These are phyloP conservation scores for Mycocentrospora acerina DNA, from an alignment of 2,329 filamentous ascomycete species.

Conservation along the genomic window DNA sequence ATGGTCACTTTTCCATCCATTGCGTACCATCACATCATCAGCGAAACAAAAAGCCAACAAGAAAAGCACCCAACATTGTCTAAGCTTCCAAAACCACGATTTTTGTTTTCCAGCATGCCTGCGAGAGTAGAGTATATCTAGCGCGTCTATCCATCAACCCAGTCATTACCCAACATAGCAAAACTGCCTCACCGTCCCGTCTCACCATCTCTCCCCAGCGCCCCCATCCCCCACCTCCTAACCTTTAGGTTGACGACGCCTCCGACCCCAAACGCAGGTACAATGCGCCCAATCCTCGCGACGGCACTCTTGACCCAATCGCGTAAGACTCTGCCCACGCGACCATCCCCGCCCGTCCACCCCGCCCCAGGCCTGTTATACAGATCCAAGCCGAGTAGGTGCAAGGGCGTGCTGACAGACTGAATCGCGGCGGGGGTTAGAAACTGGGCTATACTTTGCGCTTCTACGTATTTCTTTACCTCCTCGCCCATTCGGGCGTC, in stretches of 20 bases:
- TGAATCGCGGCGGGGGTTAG: conserved; percentile 77
- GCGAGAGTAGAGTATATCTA: too few species aligned
- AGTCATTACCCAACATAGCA: too few species aligned
- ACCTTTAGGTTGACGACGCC: conserved; percentile 81
- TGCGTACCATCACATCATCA: too few species aligned
- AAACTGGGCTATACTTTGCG: conserved; percentile 68
- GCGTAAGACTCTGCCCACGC: conserved; percentile 66
- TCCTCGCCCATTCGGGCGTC: conserved; percentile 44
- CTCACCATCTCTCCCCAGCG: conserved; percentile 19
- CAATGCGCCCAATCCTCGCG: conserved; percentile 79
- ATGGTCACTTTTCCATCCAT: too few species aligned
- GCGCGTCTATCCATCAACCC: too few species aligned
- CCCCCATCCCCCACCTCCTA: conserved; percentile 65
- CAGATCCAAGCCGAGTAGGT: conserved; percentile 80
- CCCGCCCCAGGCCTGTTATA: conserved; percentile 68
- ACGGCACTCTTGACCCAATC: conserved; percentile 75
- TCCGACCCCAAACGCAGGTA: conserved; percentile 86
- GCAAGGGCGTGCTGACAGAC: conserved; percentile 76
- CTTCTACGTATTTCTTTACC: conserved; percentile 54
- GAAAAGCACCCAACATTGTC: too few species aligned
- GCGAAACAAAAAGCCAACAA: too few species aligned
- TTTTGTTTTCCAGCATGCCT: too few species aligned
- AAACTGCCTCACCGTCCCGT: too few species aligned
- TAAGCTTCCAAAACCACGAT: too few species aligned
- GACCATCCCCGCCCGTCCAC: conserved; percentile 56